Percentiles rank a stretch among this genome's conserved stretches.
Evolutionary conservation across 495 filamentous ascomycete genomes (phyloP).

Genomic region (Penicillium verhagenii): DNA sequence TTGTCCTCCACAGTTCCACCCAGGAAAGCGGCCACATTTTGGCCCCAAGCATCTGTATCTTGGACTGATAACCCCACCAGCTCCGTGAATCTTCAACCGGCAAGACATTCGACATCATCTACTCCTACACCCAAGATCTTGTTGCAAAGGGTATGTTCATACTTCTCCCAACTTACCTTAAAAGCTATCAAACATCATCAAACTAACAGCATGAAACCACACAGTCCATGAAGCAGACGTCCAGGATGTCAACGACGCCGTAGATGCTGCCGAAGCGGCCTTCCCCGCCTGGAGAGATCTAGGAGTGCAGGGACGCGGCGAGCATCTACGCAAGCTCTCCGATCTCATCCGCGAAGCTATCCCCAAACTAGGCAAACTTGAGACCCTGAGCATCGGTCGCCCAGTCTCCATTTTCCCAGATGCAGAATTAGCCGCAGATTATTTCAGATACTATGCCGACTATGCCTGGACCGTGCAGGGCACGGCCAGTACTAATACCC

Average conservation of each 20-base stretch:
- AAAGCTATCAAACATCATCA: not conserved
- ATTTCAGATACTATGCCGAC: slow-evolving; percentile 29
- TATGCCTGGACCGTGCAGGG: slow-evolving; percentile 33
- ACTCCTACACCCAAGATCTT: slow-evolving; percentile 43
- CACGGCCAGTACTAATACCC: slow-evolving; percentile 59
- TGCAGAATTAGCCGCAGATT: slow-evolving; percentile 15
- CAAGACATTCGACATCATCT: slow-evolving; percentile 45
- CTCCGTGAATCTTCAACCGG: slow-evolving; percentile 44
- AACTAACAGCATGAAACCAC: not conserved
- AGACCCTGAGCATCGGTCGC: slow-evolving; percentile 32
- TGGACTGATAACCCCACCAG: slow-evolving; percentile 15
- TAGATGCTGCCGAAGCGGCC: slow-evolving; percentile 57
- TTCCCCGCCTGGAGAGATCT: slow-evolving; percentile 60
- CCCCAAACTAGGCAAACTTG: slow-evolving; percentile 52
- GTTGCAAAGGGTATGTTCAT: slow-evolving; percentile 38
- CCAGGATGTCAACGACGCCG: slow-evolving; percentile 58
- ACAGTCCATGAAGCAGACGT: slow-evolving; percentile 46
- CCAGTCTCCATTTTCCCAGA: slow-evolving; percentile 31
- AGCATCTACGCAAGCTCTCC: slow-evolving; percentile 53
- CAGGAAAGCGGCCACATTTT: too few species aligned
- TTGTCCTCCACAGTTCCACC: too few species aligned
- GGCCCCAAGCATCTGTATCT: not conserved
- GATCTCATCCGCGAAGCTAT: slow-evolving; percentile 48
- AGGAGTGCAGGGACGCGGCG: slow-evolving; percentile 40
- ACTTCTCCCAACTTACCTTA: not conserved